These are phyloP conservation scores for Colletotrichum trifolii DNA, from an alignment of 2,329 filamentous ascomycete species.

Conservation along the genomic window DNA sequence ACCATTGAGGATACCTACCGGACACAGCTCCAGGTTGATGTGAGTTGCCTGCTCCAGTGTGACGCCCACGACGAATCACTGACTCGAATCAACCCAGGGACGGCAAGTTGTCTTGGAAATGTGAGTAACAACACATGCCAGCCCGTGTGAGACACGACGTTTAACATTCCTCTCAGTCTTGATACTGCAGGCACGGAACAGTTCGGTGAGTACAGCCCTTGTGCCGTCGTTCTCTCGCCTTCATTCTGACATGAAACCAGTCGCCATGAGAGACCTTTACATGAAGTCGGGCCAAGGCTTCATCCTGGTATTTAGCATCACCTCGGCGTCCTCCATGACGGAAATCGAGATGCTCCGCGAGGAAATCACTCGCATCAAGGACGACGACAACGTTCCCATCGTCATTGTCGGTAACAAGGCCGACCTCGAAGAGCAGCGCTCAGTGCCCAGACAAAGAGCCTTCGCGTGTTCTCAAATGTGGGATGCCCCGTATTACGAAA, in stretches of 20 bases:
- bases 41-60: slow-evolving; percentile 58
- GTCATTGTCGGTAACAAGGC: slow-evolving; percentile 94
- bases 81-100: slow-evolving; percentile 64
- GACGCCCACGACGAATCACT: slow-evolving; percentile 40
- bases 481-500: slow-evolving; percentile 92
- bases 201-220: slow-evolving; percentile 75
- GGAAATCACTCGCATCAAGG: slow-evolving; percentile 91
- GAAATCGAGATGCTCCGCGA: slow-evolving; percentile 86
- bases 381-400: slow-evolving; percentile 85
- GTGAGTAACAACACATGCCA: slow-evolving; percentile 57
- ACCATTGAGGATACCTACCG: slow-evolving; percentile 84
- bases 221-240: slow-evolving; percentile 7
- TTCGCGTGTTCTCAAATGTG: slow-evolving; percentile 89
- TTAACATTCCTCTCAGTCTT: slow-evolving; percentile 63
- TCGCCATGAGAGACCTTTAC: slow-evolving; percentile 82
- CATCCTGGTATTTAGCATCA: slow-evolving; percentile 91
- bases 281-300: slow-evolving; percentile 96
- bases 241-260: slow-evolving; percentile 45
- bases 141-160: slow-evolving; percentile 15
- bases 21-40: slow-evolving; percentile 83
- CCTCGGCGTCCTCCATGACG: slow-evolving; percentile 82
- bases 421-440: slow-evolving; percentile 87
- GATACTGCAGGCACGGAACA: slow-evolving; percentile 94
- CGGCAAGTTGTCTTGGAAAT: slow-evolving; percentile 92
- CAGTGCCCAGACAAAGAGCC: slow-evolving; percentile 80